Base-by-base conservation (phyloP, 257 asterid genomes). In the Craterostigma plantagineum region DNA sequence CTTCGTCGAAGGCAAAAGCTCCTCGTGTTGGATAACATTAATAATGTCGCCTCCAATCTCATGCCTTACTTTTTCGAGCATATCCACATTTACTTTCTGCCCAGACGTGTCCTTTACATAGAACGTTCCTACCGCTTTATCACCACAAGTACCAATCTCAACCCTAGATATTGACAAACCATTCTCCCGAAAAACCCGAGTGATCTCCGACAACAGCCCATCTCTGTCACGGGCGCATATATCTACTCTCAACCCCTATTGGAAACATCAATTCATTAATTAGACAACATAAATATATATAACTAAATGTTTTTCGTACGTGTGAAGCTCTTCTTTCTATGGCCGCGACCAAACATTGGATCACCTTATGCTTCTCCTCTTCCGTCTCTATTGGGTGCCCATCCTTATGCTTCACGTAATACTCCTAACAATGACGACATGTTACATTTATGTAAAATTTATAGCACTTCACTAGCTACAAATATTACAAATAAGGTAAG, bases 91-190 rank as follows among this genome's bases (percentile, higher is more conserved):
- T 37, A 74, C 84, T 4, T 46, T 51, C 15, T 73, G 68, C 39
- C 85, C 90, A 0, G 92, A 73, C 27, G 79, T 46, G 48, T 78
- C 94, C 41, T 62, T 78, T 33, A 87, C 76, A 9, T 76, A 86
- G 59, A 87, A 87, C 8, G 97, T 72, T 4, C 97, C 97, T 2
- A 71, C 46, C 3, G 95, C 95, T 11, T 64, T 63, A 38, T 67
- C 80, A 0, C 79, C 90, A 7, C 56, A 61, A 14, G 66, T 51
- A 15, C 93, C 81, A 0, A 87, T 46, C 67, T 87, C 95, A 0
- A 72, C 76, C 53, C 81, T 60, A 1, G 64, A 61, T 62, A 87
- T 82, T 3, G 97, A 76, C 7, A 81, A 63, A 39, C 97, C 92
- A 9, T 70, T 78, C 58, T 87, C 97, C 12, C 93, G 69, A 35